phyloP scores from a whole-genome alignment of 768 basidiomycete species.

The Lepiota brunneoincarnata region DNA sequence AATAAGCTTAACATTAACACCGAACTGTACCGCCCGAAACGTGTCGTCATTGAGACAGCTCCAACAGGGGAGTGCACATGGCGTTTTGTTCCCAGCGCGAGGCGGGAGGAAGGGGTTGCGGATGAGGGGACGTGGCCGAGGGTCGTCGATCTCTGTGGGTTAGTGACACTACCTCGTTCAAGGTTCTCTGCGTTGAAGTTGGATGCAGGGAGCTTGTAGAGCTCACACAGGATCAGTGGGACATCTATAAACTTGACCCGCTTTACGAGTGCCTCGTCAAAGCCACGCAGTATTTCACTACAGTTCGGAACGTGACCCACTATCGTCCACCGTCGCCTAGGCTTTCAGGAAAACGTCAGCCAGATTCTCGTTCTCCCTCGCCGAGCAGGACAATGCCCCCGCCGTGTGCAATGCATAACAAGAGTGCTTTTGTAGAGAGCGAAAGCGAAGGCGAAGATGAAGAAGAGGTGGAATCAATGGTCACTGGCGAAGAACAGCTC shows the following conservation, averaged over 20 bases:
- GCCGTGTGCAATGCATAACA: neutral
- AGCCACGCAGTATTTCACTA: conserved; percentile 33
- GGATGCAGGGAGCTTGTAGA: conserved; percentile 40
- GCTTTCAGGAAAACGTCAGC: conserved; percentile 11
- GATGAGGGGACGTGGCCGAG: conserved; percentile 77
- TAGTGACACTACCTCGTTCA: conserved; percentile 22
- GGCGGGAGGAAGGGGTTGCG: conserved; percentile 47
- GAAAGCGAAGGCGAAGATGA: conserved; percentile 27
- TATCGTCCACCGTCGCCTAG: conserved; percentile 13
- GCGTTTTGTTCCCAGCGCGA: conserved; percentile 78
- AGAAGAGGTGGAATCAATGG: conserved; percentile 51
- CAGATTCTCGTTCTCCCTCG: conserved; percentile 2
- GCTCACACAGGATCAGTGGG: conserved; percentile 79
- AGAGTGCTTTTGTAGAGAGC: conserved; percentile 12
- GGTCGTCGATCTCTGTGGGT: conserved; percentile 68
- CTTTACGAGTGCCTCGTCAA: conserved; percentile 65
- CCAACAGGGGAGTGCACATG: conserved; percentile 57
- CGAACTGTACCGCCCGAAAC: conserved; percentile 56
- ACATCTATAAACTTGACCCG: conserved; percentile 80
- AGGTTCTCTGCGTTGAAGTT: neutral
- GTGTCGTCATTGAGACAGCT: conserved; percentile 69
- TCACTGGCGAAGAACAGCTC: conserved; percentile 34
- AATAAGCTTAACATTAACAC: conserved; percentile 42
- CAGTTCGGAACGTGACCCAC: conserved; percentile 26
- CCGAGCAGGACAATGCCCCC: conserved; percentile 8